Conservation (phyloP, 352 stramenopile species). For the Blastocystis sp. region DNA sequence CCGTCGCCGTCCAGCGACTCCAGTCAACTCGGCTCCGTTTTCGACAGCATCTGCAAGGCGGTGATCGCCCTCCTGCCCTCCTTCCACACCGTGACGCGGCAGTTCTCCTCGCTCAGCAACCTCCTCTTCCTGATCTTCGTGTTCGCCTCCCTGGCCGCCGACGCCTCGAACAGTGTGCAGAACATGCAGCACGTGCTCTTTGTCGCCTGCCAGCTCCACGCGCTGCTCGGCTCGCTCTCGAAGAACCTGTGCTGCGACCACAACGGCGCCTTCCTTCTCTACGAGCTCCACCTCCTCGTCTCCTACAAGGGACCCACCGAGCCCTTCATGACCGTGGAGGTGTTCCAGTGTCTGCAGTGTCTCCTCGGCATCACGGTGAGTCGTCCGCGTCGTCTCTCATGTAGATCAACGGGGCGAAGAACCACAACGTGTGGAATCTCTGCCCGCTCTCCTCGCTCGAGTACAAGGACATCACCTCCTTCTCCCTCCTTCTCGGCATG, state of each 20-base stretch:
- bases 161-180: neutral
- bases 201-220: neutral
- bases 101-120: neutral
- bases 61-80: neutral
- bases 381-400: neutral
- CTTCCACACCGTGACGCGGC: neutral
- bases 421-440: neutral
- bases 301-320: neutral
- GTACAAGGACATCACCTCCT: neutral
- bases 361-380: neutral
- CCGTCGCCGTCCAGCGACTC: neutral
- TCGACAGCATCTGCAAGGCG: neutral
- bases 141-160: neutral
- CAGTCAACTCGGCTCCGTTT: neutral
- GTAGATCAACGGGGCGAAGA: neutral
- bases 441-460: neutral
- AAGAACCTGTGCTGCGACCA: neutral
- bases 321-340: neutral
- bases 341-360: neutral
- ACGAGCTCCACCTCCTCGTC: neutral
- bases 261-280: neutral
- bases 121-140: neutral
- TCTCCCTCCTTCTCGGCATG: neutral
- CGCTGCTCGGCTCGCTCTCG: neutral
- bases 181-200: neutral